phyloP scores from a whole-genome alignment of 2,329 filamentous ascomycete species.

The Nemania serpens region DNA sequence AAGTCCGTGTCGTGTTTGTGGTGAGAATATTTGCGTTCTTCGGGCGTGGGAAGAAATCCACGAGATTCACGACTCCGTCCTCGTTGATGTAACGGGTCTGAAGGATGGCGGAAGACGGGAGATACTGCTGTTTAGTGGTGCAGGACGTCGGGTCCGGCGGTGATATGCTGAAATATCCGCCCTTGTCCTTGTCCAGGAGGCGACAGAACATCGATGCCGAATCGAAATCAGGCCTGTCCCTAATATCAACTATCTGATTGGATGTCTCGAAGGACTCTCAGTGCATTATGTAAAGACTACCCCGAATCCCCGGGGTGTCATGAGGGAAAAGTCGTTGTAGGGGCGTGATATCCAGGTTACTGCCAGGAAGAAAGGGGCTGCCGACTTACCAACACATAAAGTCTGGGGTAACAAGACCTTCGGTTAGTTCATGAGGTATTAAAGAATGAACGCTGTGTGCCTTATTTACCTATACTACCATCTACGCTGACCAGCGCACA shows the following conservation, averaged over 20 bases:
- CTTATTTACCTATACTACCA: slow-evolving; percentile 59
- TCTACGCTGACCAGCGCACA: slow-evolving; percentile 76
- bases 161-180: slow-evolving; percentile 73
- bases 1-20: slow-evolving; percentile 53
- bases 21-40: slow-evolving; percentile 60
- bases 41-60: slow-evolving; percentile 77
- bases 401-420: no score
- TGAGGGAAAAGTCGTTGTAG: no score
- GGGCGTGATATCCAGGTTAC: no score
- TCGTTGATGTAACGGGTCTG: slow-evolving; percentile 80
- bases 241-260: not conserved
- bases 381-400: no score
- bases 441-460: not conserved
- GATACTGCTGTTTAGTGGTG: slow-evolving; percentile 78
- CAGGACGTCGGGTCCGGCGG: slow-evolving; percentile 55
- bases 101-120: slow-evolving; percentile 75
- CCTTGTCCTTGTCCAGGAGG: slow-evolving; percentile 74
- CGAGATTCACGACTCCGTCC: slow-evolving; percentile 71
- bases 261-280: no score
- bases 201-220: slow-evolving; percentile 77
- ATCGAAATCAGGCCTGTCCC: slow-evolving; percentile 72
- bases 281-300: no score
- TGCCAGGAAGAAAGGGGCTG: no score
- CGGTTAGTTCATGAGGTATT: no score
- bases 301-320: no score